These are phyloP conservation scores for Amyloporia xantha DNA, from an alignment of 768 basidiomycete species.

Conservation along the genomic window DNA sequence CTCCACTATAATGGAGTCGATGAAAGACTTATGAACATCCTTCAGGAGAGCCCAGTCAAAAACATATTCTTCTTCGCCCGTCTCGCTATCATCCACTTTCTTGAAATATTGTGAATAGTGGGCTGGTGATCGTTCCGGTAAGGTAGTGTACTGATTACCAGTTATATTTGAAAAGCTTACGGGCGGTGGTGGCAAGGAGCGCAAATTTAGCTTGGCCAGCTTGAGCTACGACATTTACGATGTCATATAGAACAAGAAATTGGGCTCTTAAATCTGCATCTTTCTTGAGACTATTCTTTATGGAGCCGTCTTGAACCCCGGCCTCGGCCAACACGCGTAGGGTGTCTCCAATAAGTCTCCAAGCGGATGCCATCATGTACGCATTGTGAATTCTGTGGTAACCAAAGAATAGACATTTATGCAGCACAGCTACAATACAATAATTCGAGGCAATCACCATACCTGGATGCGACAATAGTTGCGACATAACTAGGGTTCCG, in stretches of 20 bases:
- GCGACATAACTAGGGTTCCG: conserved; percentile 47
- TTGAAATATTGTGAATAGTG: conserved; percentile 73
- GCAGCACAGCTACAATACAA: neutral
- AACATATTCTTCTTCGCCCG: conserved; percentile 43
- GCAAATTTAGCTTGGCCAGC: conserved; percentile 62
- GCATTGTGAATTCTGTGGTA: conserved; percentile 66
- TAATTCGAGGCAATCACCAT: conserved; percentile 6
- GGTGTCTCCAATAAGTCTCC: conserved; percentile 63
- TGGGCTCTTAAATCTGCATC: conserved; percentile 44
- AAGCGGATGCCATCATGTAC: conserved; percentile 77
- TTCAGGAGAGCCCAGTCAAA: conserved; percentile 64
- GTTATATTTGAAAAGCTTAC: conserved; percentile 39
- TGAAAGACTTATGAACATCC: conserved; percentile 64
- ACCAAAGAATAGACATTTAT: conserved; percentile 4
- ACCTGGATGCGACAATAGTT: conserved; percentile 55
- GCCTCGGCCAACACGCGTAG: conserved; percentile 48
- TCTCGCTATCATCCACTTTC: conserved; percentile 29
- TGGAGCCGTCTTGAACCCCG: conserved; percentile 46
- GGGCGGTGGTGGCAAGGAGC: conserved; percentile 59
- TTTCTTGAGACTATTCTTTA: conserved; percentile 47
- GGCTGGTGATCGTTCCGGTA: conserved; percentile 32
- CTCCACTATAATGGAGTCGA: conserved; percentile 81
- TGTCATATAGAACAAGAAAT: conserved; percentile 60
- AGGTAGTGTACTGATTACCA: neutral
- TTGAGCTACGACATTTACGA: conserved; percentile 52